Evolutionary conservation across 768 basidiomycete species (phyloP).

Genomic region (Phylloporus scabripes): DNA sequence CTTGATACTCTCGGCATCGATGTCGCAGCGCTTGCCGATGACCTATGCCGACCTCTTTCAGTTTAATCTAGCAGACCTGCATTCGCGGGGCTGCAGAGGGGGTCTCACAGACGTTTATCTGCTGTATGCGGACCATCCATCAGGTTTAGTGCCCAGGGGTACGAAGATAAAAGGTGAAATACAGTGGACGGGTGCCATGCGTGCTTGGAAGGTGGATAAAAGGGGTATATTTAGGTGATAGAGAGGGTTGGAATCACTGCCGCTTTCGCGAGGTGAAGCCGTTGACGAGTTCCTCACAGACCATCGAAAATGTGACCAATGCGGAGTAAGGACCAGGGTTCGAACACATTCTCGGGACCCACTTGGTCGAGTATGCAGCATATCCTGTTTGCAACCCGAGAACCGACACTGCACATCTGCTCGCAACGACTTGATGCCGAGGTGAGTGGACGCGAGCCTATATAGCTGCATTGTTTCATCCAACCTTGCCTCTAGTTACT

Average conservation of each 20-base stretch:
- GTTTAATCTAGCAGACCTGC: constrained; percentile 53
- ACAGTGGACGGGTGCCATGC: constrained; percentile 30
- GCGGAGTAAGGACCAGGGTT: too few species aligned
- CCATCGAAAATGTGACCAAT: not conserved
- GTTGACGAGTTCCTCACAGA: constrained; percentile 12
- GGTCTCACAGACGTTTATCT: constrained; percentile 66
- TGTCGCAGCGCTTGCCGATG: constrained; percentile 30
- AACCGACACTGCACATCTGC: constrained; percentile 22
- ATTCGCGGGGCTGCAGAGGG: constrained; percentile 74
- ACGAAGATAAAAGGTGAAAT: constrained; percentile 17
- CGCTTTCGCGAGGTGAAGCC: constrained; percentile 35
- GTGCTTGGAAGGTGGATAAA: constrained; percentile 41
- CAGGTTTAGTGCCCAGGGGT: constrained; percentile 62
- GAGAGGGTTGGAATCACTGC: constrained; percentile 31
- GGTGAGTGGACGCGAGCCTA: constrained; percentile 36
- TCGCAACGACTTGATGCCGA: constrained; percentile 60
- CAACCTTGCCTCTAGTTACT: constrained; percentile 34
- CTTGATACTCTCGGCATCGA: constrained; percentile 45
- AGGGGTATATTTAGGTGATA: not conserved
- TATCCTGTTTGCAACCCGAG: constrained; percentile 63
- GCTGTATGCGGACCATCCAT: constrained; percentile 63
- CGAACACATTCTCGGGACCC: too few species aligned
- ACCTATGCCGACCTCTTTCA: constrained; percentile 34
- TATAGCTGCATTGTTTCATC: not conserved
- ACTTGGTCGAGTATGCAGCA: constrained; percentile 36